Evolutionary conservation across 2,329 filamentous ascomycete genomes (phyloP).

Genomic region (Colletotrichum sp.): DNA sequence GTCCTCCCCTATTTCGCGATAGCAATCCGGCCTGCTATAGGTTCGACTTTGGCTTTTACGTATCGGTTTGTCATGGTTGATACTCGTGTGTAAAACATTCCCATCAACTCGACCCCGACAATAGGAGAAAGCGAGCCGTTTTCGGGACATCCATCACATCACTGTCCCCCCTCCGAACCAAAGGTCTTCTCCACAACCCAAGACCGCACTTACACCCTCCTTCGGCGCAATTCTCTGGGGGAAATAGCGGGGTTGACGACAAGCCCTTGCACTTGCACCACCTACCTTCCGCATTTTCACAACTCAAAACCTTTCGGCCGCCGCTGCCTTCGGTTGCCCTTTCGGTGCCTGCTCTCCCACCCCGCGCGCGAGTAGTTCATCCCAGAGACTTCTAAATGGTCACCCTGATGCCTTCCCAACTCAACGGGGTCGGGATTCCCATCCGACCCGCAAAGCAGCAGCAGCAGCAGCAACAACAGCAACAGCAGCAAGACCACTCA

Average conservation of each 20-base stretch:
- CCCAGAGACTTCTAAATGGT: slow-evolving; percentile 19
- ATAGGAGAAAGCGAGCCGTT: background rate
- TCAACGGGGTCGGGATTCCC: slow-evolving; percentile 35
- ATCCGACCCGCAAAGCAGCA: slow-evolving; percentile 36
- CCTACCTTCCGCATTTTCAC: background rate
- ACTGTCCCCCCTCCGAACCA: background rate
- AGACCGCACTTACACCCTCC: slow-evolving; percentile 21
- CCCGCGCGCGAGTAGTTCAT: slow-evolving; percentile 7
- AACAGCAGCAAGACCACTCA: slow-evolving; percentile 8
- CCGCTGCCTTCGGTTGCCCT: background rate
- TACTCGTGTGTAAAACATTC: slow-evolving; percentile 11
- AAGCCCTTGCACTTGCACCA: slow-evolving; percentile 11
- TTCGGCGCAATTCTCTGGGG: slow-evolving; percentile 17
- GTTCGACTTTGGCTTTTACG: slow-evolving; percentile 5
- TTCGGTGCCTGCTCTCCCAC: slow-evolving; percentile 5
- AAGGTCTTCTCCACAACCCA: slow-evolving; percentile 13
- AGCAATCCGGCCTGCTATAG: slow-evolving; percentile 14
- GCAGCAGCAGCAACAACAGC: slow-evolving; percentile 20
- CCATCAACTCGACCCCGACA: background rate
- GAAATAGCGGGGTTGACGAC: slow-evolving; percentile 23
- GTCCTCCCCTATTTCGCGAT: slow-evolving; percentile 17
- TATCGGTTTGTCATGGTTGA: slow-evolving; percentile 18
- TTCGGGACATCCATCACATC: slow-evolving; percentile 10
- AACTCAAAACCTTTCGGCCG: background rate
- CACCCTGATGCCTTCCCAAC: slow-evolving; percentile 35